Base-by-base conservation (phyloP, 2,329 filamentous ascomycete species). In the Aspergillus novofumigatus region DNA sequence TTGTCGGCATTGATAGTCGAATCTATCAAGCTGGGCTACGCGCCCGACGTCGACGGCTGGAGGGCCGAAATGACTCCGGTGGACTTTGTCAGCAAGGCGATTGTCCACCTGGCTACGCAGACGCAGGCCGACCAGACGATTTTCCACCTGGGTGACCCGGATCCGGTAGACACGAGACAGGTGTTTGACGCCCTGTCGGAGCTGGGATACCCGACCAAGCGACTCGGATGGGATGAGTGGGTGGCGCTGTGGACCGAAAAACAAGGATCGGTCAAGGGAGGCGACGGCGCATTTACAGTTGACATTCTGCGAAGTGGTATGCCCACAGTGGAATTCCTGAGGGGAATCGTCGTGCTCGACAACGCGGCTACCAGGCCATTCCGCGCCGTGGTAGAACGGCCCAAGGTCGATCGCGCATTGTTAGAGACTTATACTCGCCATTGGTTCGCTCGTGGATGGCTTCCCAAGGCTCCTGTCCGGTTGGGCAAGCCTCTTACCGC, bases 21-120 rank as follows among this genome's bases (percentile, higher is more conserved):
- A 69, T 92, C 89, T 0, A 80, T 92, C 41, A 85, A 88, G 53
- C 79, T 92, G 3, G 89, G 89, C 5, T 83, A 83, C 62, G 83
- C 83, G 1, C 89, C 90, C 0, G 81, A 89, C 53, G 85, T 92
- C 3, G 81, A 87, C 51, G 86, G 86, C 45, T 93, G 90, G 90
- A 84, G 86, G 51, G 83, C 88, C 1, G 90, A 93, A 75, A 92
- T 92, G 89, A 92, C 90, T 0, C 89, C 90, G 0, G 90, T 91
- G 14, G 89, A 93, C 72, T 92, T 90, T 66, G 88, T 92, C 57
- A 89, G 86, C 74, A 86, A 85, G 61, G 85, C 88, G 3, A 90
- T 93, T 62, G 77, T 89, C 25, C 84, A 88, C 20, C 81, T 92
- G 21, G 82, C 86, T 44, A 85, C 87, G 62, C 81, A 90, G 57